Evolutionary conservation across 108 stramenopile species (phyloP).

Genomic region (Nitzschia putrida): DNA sequence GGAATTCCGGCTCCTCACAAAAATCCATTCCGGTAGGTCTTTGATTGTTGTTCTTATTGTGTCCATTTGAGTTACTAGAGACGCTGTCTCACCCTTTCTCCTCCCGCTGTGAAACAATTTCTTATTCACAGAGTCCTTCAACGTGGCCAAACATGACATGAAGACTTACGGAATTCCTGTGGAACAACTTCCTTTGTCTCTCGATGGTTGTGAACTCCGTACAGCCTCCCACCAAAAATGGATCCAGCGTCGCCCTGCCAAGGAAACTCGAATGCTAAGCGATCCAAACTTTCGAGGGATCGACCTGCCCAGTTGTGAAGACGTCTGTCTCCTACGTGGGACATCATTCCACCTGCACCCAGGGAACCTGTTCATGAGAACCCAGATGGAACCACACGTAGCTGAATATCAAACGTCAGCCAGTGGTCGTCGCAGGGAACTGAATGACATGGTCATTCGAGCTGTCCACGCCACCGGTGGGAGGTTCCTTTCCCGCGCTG

Average conservation of each 20-base stretch:
- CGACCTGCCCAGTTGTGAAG: conserved; percentile 7
- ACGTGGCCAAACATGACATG: neutral
- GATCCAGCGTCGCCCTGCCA: neutral
- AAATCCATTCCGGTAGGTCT: no score
- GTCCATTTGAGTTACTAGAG: no score
- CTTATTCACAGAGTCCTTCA: no score
- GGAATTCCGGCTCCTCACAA: no score
- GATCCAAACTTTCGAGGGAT: neutral
- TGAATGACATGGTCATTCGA: neutral
- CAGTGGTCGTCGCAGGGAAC: neutral
- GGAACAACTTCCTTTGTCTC: conserved; percentile 14
- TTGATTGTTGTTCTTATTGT: no score
- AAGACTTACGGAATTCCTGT: conserved; percentile 20
- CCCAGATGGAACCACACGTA: neutral
- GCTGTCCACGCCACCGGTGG: neutral
- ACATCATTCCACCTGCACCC: conserved; percentile 1
- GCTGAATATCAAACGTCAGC: neutral
- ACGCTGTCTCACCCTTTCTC: no score
- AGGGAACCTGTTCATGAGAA: neutral
- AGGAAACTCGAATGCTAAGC: neutral
- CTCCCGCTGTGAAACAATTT: no score
- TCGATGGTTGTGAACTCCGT: conserved; percentile 8
- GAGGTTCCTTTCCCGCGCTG: neutral
- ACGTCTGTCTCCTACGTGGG: conserved; percentile 6
- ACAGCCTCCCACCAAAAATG: neutral